These are phyloP conservation scores for Reticulascus tulasneorum DNA, from an alignment of 2,329 filamentous ascomycete genomes.

Conservation along the genomic window DNA sequence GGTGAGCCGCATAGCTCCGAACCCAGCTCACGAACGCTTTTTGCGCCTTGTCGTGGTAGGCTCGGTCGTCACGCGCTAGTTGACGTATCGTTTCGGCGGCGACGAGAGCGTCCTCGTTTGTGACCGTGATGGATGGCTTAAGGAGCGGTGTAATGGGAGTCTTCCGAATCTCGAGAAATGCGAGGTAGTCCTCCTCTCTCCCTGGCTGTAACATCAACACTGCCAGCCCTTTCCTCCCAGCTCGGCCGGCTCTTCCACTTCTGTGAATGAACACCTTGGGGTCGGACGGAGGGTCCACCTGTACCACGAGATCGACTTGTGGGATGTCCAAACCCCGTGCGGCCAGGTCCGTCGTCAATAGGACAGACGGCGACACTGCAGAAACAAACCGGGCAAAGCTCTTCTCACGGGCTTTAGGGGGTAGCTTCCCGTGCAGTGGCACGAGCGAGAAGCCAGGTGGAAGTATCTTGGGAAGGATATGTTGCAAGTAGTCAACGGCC, in stretches of 20 bases:
- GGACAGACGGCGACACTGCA: conserved; percentile 69
- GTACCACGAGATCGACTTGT: conserved; percentile 84
- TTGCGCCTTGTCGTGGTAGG: conserved; percentile 80
- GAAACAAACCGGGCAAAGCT: conserved; percentile 81
- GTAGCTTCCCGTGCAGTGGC: conserved; percentile 88
- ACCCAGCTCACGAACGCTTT: conserved; percentile 92
- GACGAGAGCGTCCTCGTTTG: conserved; percentile 55
- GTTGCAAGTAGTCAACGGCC: conserved; percentile 89
- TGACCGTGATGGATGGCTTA: conserved; percentile 52
- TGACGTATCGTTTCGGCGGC: conserved; percentile 59
- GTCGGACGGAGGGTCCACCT: conserved; percentile 78
- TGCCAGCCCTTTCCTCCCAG: conserved; percentile 79
- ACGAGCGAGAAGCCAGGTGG: conserved; percentile 66
- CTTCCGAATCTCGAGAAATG: conserved; percentile 81
- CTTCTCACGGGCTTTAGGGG: conserved; percentile 79
- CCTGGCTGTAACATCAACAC: conserved; percentile 83
- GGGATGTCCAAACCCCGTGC: conserved; percentile 89
- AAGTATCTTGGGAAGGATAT: conserved; percentile 70
- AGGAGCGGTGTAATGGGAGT: conserved; percentile 70
- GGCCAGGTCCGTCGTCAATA: conserved; percentile 90
- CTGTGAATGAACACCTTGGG: conserved; percentile 95
- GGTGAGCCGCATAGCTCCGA: conserved; percentile 85
- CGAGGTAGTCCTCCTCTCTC: conserved; percentile 83
- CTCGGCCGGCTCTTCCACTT: conserved; percentile 83
- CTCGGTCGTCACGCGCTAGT: conserved; percentile 47